Base-by-base conservation (phyloP, 2,329 filamentous ascomycete species). In the Calonectria pseudoturangicola region DNA sequence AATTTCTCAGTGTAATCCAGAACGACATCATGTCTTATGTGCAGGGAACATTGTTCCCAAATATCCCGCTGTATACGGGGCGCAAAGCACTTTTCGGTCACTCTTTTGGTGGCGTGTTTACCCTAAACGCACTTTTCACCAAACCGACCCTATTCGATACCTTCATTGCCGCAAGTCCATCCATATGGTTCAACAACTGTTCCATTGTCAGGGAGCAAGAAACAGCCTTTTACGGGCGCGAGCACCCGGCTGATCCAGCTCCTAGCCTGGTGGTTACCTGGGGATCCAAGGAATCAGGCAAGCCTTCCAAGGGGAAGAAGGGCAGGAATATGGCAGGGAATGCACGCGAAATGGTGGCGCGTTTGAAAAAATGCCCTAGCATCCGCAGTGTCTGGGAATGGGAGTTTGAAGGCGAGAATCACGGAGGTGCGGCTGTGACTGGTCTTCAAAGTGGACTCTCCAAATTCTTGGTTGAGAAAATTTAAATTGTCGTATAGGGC, bases 51-150 rank as follows among this genome's bases (percentile, higher is more conserved):
- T 60, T 82, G 15, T 81, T 83, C 64, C 71, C 74, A 1, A 15
- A 75, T n/a, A 28, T 72, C 2, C 15, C 79, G 71, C 27, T 86
- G 80, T 63, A 76, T 77, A 77, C 83, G 13, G 76, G 79, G 0
- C 82, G 82, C n/a, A 86, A 86, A 47, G 87, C 85, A 0, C 79
- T 89, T 1, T 88, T 85, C 33, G 88, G 87, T 0, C 87, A 89
- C 69, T 89, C 87, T 0, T 88, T 86, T 48, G 87, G 87, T 2
- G 88, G 87, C 0, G 76, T 89, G 0, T 89, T 89, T 51, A 78
- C 83, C 3, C 80, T 89, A 0, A 86, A 88, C 67, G 80, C 85
- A 0, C 80, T 89, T 0, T 85, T 86, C 70, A 85, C 82, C 0
- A 79, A 80, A 4, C 84, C 86, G 0, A 75, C 77, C 2, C 77